Conservation (phyloP, 1,284 basidiomycete genomes). For the Trametes versicolor region DNA sequence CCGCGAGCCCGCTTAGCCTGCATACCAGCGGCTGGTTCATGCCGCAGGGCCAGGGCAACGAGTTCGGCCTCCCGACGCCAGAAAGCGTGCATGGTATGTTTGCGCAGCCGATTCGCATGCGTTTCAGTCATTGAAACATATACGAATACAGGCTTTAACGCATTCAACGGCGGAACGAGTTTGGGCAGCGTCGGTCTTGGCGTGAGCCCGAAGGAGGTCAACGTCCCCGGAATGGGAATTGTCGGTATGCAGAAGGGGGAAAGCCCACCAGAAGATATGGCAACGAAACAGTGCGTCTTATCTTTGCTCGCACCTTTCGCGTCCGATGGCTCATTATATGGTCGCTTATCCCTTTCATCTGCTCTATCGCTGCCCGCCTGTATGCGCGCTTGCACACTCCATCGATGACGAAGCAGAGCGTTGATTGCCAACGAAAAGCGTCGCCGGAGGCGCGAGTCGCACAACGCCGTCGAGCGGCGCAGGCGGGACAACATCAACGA, state of each 20-base stretch:
- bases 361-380: slow-evolving; percentile 1
- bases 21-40: slow-evolving; percentile 42
- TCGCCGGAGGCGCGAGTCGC: slow-evolving; percentile 81
- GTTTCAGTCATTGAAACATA: slow-evolving; percentile 14
- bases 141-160: slow-evolving; percentile 36
- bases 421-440: slow-evolving; percentile 79
- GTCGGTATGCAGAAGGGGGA: slow-evolving; percentile 39
- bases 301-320: slow-evolving; percentile 9
- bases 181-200: slow-evolving; percentile 37
- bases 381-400: slow-evolving; percentile 10
- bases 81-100: slow-evolving; percentile 48
- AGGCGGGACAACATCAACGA: slow-evolving; percentile 94
- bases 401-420: slow-evolving; percentile 41
- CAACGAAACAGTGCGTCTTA: slow-evolving; percentile 53
- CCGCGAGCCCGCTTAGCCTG: slow-evolving; percentile 45
- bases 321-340: slow-evolving; percentile 25
- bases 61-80: slow-evolving; percentile 52
- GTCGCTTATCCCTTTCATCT: not conserved
- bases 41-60: slow-evolving; percentile 40
- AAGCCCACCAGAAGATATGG: slow-evolving; percentile 47
- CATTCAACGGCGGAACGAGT: slow-evolving; percentile 38
- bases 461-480: slow-evolving; percentile 91
- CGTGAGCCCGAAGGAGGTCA: slow-evolving; percentile 48
- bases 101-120: slow-evolving; percentile 3
- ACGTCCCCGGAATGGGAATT: slow-evolving; percentile 34